phyloP scores from a whole-genome alignment of 352 stramenopile species.

The Phytophthora agathidicida region DNA sequence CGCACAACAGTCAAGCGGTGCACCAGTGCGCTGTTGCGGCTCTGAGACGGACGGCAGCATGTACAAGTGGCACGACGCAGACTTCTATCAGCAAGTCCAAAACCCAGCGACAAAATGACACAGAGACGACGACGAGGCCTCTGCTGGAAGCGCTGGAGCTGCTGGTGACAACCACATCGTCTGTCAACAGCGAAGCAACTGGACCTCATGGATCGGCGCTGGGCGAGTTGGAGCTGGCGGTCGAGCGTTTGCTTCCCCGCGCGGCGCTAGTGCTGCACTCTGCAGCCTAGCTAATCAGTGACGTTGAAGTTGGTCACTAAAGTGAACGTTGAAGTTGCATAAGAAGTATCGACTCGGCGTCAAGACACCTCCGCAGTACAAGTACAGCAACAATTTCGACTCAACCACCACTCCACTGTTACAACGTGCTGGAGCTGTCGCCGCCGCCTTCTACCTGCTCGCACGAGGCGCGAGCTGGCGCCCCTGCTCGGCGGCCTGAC shows the following conservation, averaged over 20 bases:
- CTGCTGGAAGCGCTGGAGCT: constrained; percentile 32
- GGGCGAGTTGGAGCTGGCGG: constrained; percentile 16
- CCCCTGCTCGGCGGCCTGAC: neutral
- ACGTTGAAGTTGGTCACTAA: constrained; percentile 13
- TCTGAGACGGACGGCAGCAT: constrained; percentile 15
- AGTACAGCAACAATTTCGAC: neutral
- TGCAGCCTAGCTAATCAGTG: neutral
- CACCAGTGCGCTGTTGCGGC: constrained; percentile 26
- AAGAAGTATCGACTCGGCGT: too few relatives aligned
- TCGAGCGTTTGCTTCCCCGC: constrained; percentile 23
- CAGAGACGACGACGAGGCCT: constrained; percentile 1
- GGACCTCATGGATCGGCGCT: constrained; percentile 3
- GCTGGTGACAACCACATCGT: constrained; percentile 13
- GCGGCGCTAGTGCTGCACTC: constrained; percentile 24
- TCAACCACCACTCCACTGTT: neutral
- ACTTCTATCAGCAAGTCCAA: constrained; percentile 8
- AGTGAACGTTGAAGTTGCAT: neutral
- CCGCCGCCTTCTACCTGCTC: neutral
- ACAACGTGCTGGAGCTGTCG: neutral
- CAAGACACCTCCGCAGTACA: neutral
- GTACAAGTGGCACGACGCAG: neutral
- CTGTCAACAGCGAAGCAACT: neutral
- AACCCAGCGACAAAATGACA: neutral
- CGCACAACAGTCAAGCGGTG: constrained; percentile 11
- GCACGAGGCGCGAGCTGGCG: too few relatives aligned